Base-by-base conservation (phyloP, 106 monocot genomes). In the Ottelia alismoides region DNA sequence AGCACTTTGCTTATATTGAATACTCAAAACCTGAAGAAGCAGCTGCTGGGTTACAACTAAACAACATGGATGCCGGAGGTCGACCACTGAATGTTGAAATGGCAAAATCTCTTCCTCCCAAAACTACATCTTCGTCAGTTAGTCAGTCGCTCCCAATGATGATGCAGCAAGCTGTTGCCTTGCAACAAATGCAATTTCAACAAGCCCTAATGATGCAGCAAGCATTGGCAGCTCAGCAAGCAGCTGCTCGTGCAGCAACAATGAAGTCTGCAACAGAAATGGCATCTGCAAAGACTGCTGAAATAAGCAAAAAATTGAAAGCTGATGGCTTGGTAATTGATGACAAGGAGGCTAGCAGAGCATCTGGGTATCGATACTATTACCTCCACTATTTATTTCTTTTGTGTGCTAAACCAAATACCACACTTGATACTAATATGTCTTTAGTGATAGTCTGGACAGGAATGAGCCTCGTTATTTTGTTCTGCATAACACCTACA, bases 141-240 rank as follows among this genome's bases (percentile, higher is more conserved):
- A 47, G 51, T 35, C 63, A 64, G 27, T 65, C 75, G 44, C 60
- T 94, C 35, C 93, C 93, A n/a, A 60, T 84, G 52, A 77, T 90
- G 79, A 85, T 98, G 85, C 90, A 98, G 62, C 98, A 98, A 72
- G 82, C 85, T 26, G 98, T 98, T 74, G 85, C 81, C 47, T 31
- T 90, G 70, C 98, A 98, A 62, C 89, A 98, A 64, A 98, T 98
- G 90, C 90, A 98, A 56, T 98, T 90, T 74, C 98, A 98, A 57
- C 98, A 98, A 67, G 82, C 98, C 30, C 71, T 98, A 49, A 47
- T 85, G 43, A 90, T 90, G 98, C 98, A 98, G 65, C 98, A 98
- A 47, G 64, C 90, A 43, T 44, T 90, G 32, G 79, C 89, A 21
- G 47, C 98, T 25, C 90, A 98, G 67, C 89, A 85, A 56, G 85